phyloP scores from a whole-genome alignment of 225 moss, liverwort and hornwort genomes.

The Pseudoscleropodium purum region DNA sequence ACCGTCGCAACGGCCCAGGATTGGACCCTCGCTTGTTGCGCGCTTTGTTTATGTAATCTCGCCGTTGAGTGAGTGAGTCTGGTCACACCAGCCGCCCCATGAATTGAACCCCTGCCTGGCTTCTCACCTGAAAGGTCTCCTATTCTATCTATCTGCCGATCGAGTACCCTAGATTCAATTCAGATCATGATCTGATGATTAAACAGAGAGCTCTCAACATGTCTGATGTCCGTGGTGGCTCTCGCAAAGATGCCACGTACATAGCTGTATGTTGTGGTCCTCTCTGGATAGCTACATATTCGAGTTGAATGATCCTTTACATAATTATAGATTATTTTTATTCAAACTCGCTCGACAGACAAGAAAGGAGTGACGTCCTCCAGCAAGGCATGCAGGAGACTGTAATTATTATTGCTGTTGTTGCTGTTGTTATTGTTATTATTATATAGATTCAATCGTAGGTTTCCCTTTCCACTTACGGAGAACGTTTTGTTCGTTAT shows the following conservation, averaged over 20 bases:
- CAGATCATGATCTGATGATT: slow-evolving; percentile 14
- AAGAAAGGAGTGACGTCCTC: neutral
- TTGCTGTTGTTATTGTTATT: neutral
- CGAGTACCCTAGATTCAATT: slow-evolving; percentile 2
- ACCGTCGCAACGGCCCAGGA: neutral
- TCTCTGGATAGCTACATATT: neutral
- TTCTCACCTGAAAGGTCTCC: neutral
- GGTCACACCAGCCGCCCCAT: neutral
- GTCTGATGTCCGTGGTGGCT: neutral
- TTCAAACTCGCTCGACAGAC: neutral
- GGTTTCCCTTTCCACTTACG: neutral
- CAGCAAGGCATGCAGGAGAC: neutral
- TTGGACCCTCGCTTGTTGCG: neutral
- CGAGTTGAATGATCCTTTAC: neutral
- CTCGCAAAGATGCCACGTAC: neutral
- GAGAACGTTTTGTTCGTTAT: neutral
- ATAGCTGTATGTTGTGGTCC: slow-evolving; percentile 21
- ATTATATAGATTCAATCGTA: neutral
- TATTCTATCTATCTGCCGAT: neutral
- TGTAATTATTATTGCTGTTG: neutral
- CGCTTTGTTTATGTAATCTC: neutral
- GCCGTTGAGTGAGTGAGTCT: neutral
- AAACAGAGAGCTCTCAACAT: neutral
- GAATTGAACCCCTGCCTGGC: neutral
- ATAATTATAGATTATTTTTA: neutral